A percentile compares a stretch with the other conserved stretches of the same genome.
These are phyloP conservation scores for Candida ovalis DNA, from an alignment of 805 yeast genomes.

Conservation along the genomic window DNA sequence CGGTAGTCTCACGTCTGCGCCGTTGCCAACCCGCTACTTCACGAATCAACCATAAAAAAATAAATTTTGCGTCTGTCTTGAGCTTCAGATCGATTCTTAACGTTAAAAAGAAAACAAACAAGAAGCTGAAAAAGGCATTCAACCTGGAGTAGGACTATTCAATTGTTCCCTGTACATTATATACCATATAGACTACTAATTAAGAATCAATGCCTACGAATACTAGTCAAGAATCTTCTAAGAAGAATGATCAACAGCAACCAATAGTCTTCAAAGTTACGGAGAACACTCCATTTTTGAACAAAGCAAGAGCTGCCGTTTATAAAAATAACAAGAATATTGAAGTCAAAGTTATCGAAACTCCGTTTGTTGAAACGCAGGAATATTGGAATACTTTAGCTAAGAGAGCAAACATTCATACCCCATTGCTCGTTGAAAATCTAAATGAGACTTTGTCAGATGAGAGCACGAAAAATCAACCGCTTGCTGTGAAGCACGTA, in stretches of 20 bases:
- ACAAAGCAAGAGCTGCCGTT: slow-evolving; percentile 20
- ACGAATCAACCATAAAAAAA: too few species aligned
- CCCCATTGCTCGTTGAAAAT: neutral
- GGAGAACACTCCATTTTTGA: slow-evolving; percentile 20
- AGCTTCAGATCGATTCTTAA: too few species aligned
- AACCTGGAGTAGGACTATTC: neutral
- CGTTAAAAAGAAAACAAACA: too few species aligned
- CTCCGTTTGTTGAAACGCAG: slow-evolving; percentile 9
- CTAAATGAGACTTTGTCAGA: neutral
- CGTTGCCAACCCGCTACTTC: too few species aligned
- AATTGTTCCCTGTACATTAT: neutral
- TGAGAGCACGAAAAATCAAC: neutral
- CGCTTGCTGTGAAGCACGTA: neutral
- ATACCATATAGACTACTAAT: neutral
- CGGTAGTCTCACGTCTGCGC: too few species aligned
- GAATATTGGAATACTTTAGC: slow-evolving; percentile 29
- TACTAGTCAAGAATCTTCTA: neutral
- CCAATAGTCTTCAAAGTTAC: slow-evolving; percentile 10
- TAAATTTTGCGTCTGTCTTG: too few species aligned
- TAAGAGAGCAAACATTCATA: slow-evolving; percentile 27
- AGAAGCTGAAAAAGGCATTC: neutral
- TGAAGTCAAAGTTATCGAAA: slow-evolving; percentile 13
- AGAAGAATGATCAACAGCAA: neutral
- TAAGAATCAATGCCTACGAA: neutral
- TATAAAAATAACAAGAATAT: slow-evolving; percentile 17